phyloP scores from a whole-genome alignment of 371 early-diverging fungal genomes.

The Dichotomocladium elegans region DNA sequence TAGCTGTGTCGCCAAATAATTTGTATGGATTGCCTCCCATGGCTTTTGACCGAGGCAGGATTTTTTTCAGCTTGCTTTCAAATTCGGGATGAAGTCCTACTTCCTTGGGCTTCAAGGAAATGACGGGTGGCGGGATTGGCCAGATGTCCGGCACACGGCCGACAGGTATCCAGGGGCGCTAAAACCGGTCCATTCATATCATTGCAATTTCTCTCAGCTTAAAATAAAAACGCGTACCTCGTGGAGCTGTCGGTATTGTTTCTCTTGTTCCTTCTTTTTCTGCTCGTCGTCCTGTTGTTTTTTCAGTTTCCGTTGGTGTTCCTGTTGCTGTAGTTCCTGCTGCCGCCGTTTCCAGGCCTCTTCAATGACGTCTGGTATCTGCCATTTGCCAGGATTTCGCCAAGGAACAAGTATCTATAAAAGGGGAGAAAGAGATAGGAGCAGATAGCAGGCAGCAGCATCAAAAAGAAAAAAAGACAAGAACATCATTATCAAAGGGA shows the following conservation, averaged over 20 bases:
- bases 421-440: not conserved
- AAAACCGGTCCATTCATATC: too few species aligned
- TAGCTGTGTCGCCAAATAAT: constrained; percentile 28
- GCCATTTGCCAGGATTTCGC: constrained; percentile 42
- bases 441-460: not conserved
- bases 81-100: constrained; percentile 37
- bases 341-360: constrained; percentile 24
- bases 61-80: constrained; percentile 43
- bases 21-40: constrained; percentile 38
- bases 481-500: too few species aligned
- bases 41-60: constrained; percentile 37
- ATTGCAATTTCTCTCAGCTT: too few species aligned
- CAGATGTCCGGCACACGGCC: constrained; percentile 32
- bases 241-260: not conserved
- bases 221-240: constrained; percentile 6
- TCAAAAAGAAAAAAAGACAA: not conserved
- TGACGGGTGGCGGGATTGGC: constrained; percentile 34
- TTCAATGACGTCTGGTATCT: constrained; percentile 50
- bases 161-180: constrained; percentile 42
- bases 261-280: constrained; percentile 11
- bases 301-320: constrained; percentile 10
- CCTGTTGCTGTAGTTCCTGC: constrained; percentile 9
- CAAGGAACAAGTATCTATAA: constrained; percentile 9
- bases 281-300: constrained; percentile 4
- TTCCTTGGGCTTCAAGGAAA: too few species aligned